Percentiles rank a stretch among this genome's conserved stretches.
phyloP scores from a whole-genome alignment of 2,329 filamentous ascomycete species.

The Cladobotryum mycophilum region DNA sequence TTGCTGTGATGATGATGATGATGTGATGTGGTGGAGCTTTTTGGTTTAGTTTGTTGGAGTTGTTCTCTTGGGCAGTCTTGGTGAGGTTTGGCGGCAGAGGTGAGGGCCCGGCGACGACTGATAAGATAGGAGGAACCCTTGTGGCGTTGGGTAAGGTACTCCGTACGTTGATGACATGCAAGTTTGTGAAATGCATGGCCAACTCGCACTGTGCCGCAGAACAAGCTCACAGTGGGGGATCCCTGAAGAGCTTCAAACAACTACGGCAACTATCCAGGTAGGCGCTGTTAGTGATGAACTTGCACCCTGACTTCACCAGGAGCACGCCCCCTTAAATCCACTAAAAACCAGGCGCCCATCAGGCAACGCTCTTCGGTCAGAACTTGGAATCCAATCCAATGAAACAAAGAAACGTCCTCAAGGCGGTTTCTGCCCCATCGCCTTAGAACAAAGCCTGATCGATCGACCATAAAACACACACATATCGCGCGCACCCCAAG shows the following conservation, averaged over 20 bases:
- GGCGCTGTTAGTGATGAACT: slow-evolving; percentile 7
- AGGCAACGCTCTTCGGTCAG: no score
- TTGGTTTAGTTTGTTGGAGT: not conserved
- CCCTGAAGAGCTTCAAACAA: not conserved
- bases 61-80: not conserved
- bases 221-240: not conserved
- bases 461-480: no score
- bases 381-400: no score
- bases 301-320: slow-evolving; percentile 2
- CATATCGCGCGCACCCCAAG: no score
- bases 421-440: no score
- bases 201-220: slow-evolving; percentile 12
- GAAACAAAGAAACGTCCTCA: no score
- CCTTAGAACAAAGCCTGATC: no score
- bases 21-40: not conserved
- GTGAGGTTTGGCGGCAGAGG: not conserved
- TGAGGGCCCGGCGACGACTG: not conserved
- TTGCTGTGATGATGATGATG: slow-evolving; percentile 7
- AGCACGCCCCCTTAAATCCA: slow-evolving; percentile 6
- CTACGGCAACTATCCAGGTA: not conserved
- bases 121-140: no score
- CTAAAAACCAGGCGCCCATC: not conserved
- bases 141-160: no score
- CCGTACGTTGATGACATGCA: no score
- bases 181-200: not conserved